These are phyloP conservation scores for Carallia pectinifolia DNA, from an alignment of 345 rosid species.

Conservation along the genomic window DNA sequence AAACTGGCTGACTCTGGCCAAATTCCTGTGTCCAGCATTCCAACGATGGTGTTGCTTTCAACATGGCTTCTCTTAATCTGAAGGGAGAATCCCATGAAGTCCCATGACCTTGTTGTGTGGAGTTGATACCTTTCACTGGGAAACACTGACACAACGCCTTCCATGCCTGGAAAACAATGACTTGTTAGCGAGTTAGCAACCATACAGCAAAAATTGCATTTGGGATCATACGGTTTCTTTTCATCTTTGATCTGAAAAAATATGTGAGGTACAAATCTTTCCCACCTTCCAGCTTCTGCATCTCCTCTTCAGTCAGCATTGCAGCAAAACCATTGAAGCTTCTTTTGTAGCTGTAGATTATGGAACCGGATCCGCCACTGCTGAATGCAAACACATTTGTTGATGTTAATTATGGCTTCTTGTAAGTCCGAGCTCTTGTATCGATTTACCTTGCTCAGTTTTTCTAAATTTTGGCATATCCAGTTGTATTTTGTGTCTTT, in stretches of 20 bases:
- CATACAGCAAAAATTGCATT: not conserved
- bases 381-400: not conserved
- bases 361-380: conserved; percentile 37
- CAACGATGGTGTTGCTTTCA: conserved; percentile 10
- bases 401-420: not conserved
- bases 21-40: conserved; percentile 21
- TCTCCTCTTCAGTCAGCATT: conserved; percentile 35
- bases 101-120: conserved; percentile 21
- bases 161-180: conserved; percentile 4
- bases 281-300: conserved; percentile 23
- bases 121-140: conserved; percentile 12
- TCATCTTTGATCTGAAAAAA: not conserved
- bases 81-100: conserved; percentile 17
- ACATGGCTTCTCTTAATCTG: not conserved
- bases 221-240: not conserved
- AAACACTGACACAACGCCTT: conserved; percentile 20
- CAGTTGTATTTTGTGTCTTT: no score
- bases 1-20: conserved; percentile 21
- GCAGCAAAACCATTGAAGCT: conserved; percentile 63
- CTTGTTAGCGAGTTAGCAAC: not conserved
- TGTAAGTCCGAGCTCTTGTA: not conserved
- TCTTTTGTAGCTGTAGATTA: conserved; percentile 45
- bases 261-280: not conserved
- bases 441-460: not conserved
- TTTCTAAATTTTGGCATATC: not conserved